Evolutionary conservation across 371 early-diverging fungal genomes (phyloP), one percentile per base, ranked within the genome.

Genomic region (Mortierella sp.): DNA sequence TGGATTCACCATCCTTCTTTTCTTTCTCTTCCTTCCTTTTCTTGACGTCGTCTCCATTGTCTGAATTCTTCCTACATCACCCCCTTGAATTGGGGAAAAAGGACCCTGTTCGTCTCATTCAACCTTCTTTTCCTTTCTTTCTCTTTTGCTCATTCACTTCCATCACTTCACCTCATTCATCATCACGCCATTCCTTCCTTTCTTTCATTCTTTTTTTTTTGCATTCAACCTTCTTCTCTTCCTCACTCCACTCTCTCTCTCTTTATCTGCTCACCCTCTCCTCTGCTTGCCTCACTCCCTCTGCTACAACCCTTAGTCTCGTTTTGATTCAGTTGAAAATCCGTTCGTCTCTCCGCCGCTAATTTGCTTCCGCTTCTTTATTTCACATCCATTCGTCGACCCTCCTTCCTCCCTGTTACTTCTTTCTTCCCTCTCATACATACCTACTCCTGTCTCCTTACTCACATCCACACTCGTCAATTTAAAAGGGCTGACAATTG

Each of bases 341-440:
- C 45, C 47, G 41, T 66, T 16, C 66, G 24, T 31, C 40, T 45
- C 65, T 26, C 66, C 41, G 65, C 41, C 65, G 65, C 8, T 65
- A 39, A 65, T 24, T 41, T 65, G 26, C 24, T 9, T 43, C 41
- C 16, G 43, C 29, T 24, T 5, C 24, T 24, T 13, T 64, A 19
- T 61, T 16, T 61, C n/a, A 31, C 29, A 1, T 40, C 14, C 29
- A 26, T 9, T 19, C 34, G 61, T 58, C 61, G 61, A 58, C 61
- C 8, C 19, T 58, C 61, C 19, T 19, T 58, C 58, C 34, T 58
- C 58, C 2, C 26, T 2, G 6, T 55, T 14, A 16, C 34, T 58
- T 52, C 52, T 22, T 3, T 16, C 47, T 22, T 47, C 16, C 19
- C 6, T 58, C 58, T 5, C n/a, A n/a, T n/a, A n/a, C n/a, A n/a